Percentiles rank a stretch among this genome's conserved stretches.
Conservation (phyloP, 1,284 basidiomycete genomes). For the Farysia itapuensis region DNA sequence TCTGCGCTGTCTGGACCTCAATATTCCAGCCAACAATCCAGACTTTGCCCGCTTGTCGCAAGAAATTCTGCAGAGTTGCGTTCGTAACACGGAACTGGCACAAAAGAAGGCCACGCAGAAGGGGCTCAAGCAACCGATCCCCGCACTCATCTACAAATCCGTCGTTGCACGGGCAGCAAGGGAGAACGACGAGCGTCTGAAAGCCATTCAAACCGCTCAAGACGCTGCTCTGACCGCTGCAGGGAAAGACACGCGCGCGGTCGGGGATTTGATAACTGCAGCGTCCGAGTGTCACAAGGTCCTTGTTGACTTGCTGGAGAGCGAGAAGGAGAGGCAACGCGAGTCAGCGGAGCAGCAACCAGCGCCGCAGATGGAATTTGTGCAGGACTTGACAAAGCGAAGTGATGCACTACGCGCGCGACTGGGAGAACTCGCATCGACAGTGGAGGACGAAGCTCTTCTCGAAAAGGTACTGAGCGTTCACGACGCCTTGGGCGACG, state of each 20-base stretch:
- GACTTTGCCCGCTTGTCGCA: conserved; percentile 71
- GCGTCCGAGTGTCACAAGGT: conserved; percentile 35
- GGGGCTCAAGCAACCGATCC: conserved; percentile 44
- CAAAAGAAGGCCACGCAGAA: conserved; percentile 33
- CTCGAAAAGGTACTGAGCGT: conserved; percentile 22
- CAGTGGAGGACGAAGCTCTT: conserved; percentile 16
- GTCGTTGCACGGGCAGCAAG: conserved; percentile 44
- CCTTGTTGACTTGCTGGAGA: conserved; percentile 27
- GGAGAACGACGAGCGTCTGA: conserved; percentile 42
- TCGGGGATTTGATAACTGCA: conserved; percentile 14
- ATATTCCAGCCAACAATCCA: conserved; percentile 82
- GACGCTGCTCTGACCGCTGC: conserved; percentile 15
- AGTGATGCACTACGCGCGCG: conserved; percentile 15
- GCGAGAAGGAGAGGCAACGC: conserved; percentile 32
- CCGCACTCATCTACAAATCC: conserved; percentile 53
- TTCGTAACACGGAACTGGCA: conserved; percentile 64
- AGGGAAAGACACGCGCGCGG: conserved; percentile 9
- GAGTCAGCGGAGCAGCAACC: conserved; percentile 21
- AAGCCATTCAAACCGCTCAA: conserved; percentile 24
- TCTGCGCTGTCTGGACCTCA: conserved; percentile 88
- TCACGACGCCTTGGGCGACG: conserved; percentile 42
- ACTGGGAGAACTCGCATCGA: conserved; percentile 19
- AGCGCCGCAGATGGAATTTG: conserved; percentile 28
- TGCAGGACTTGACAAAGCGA: conserved; percentile 39
- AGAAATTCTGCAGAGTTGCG: conserved; percentile 71